Conservation (phyloP, 441 rosid species). For the Biscutella laevigata region DNA sequence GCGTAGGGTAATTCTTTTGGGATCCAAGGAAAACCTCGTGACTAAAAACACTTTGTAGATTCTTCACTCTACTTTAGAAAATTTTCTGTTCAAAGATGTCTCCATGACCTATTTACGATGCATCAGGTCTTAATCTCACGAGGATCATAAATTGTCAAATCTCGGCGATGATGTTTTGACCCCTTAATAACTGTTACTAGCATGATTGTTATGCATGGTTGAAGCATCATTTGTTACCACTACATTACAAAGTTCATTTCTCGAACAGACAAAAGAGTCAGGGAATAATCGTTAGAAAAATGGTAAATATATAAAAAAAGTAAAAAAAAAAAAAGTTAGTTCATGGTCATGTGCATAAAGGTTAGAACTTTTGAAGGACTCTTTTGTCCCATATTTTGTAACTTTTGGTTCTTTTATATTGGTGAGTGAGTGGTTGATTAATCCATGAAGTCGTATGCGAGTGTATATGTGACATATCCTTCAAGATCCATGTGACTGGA, state of each 20-base stretch:
- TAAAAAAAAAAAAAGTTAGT: slow-evolving; percentile 1
- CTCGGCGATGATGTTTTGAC: too few relatives aligned
- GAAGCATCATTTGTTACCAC: neutral
- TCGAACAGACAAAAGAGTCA: neutral
- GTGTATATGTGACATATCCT: slow-evolving; percentile 19
- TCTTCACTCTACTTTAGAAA: too few relatives aligned
- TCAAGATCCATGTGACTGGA: slow-evolving; percentile 14
- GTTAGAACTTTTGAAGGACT: slow-evolving; percentile 25
- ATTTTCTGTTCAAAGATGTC: too few relatives aligned
- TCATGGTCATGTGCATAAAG: slow-evolving; percentile 22
- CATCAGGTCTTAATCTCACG: too few relatives aligned
- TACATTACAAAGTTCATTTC: neutral
- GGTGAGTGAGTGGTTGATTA: slow-evolving; percentile 10
- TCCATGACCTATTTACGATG: too few relatives aligned
- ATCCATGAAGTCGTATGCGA: slow-evolving; percentile 13
- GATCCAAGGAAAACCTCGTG: too few relatives aligned
- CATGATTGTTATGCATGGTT: too few relatives aligned
- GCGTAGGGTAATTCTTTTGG: too few relatives aligned
- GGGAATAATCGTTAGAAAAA: neutral
- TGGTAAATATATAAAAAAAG: slow-evolving; percentile 2
- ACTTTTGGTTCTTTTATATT: slow-evolving; percentile 2
- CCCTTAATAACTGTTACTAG: too few relatives aligned
- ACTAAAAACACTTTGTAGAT: too few relatives aligned
- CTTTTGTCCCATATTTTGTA: slow-evolving; percentile 21
- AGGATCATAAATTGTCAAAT: too few relatives aligned